A percentile compares a stretch with the other conserved stretches of the same genome.
These are phyloP conservation scores for Gossypium rotundifolium DNA, from an alignment of 345 rosid genomes.

Conservation along the genomic window DNA sequence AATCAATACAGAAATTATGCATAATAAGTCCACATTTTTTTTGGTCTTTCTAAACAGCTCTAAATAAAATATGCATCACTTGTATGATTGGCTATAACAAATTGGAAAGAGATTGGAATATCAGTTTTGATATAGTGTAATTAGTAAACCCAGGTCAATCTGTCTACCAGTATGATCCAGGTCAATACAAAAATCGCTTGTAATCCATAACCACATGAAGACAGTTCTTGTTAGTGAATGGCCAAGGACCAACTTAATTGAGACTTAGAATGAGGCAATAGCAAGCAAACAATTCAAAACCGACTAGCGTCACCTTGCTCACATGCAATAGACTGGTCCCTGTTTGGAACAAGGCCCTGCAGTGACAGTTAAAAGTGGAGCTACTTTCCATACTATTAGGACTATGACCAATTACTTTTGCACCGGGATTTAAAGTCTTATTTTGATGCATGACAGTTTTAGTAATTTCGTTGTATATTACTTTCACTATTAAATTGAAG, in stretches of 20 bases:
- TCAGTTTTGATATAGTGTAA: background rate
- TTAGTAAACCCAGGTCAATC: background rate
- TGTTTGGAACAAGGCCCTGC: background rate
- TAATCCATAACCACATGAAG: background rate
- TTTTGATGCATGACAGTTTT: background rate
- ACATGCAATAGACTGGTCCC: slow-evolving; percentile 1
- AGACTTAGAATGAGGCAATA: background rate
- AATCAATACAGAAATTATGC: background rate
- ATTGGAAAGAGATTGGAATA: background rate
- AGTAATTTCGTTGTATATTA: background rate
- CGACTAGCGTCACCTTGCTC: background rate
- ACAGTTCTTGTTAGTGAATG: background rate
- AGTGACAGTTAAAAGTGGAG: background rate
- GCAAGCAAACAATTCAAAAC: background rate
- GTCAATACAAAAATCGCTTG: background rate
- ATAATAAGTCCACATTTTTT: background rate
- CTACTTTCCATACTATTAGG: background rate
- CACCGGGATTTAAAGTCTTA: background rate
- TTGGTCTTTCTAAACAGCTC: background rate
- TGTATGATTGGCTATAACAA: background rate
- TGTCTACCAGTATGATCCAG: background rate
- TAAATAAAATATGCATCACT: background rate
- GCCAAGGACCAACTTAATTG: background rate
- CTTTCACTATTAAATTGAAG: background rate
- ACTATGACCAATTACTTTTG: background rate